Evolutionary conservation across 1,284 basidiomycete genomes (phyloP), one percentile per base, ranked within the genome.

Genomic region (Earliella scabrosa): DNA sequence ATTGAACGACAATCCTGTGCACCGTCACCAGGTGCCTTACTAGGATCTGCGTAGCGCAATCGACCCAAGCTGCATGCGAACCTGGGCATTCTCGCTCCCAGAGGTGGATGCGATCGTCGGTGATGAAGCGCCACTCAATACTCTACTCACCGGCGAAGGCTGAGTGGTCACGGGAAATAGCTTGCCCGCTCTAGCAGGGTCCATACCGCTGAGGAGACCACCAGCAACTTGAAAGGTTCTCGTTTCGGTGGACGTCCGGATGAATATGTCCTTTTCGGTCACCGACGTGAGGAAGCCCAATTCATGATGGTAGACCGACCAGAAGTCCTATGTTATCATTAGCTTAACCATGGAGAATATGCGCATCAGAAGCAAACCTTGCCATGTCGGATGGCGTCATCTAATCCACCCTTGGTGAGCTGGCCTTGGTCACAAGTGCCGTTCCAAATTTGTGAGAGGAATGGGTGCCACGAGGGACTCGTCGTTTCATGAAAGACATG

Each of bases 341-440:
- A 50, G 36, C 20, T 31, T 8, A 18, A 18, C 8, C 8, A 18
- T 4, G 35, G 39, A 14, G 8, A 40, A 34, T 16, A 21, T 26
- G 23, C 4, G 20, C 23, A 35, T 18, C 24, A 44, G 26, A 50
- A 26, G 16, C 29, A 18, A 32, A 78, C 80, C 71, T 76, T 66
- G 13, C 82, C 82, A 58, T 85, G 83, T 43, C 68, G 66, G 45
- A 79, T 64, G 8, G 79, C 73, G 54, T 84, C 82, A 24, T 76
- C 67, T 18, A 83, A 64, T 1, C 82, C 82, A 20, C 68, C 81
- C 1, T 69, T 66, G 1, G 82, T 83, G 34, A 84, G 71, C 61
- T 82, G 82, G 24, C 83, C 83, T 14, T 72, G 59, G 61, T 83
- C 80, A 63, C 82, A 84, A 2, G 77, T 80, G 5, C 82, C 83